Evolutionary conservation across 805 yeast genomes (phyloP).

Genomic region (Metschnikowia peoriensis): DNA sequence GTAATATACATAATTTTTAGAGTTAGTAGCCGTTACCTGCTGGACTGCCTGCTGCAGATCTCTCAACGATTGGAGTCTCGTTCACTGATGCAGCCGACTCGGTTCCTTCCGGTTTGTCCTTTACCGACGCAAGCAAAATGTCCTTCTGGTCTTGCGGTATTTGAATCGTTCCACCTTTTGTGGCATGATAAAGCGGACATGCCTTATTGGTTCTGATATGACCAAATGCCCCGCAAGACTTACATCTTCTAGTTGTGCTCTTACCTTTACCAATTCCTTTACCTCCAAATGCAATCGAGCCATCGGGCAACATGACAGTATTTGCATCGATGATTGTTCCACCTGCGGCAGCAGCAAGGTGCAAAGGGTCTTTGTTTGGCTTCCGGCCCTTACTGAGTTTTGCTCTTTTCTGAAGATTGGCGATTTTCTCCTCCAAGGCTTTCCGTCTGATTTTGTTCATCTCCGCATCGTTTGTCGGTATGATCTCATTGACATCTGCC

Average conservation of each 20-base stretch:
- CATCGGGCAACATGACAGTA: slow-evolving; percentile 44
- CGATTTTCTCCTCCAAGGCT: slow-evolving; percentile 77
- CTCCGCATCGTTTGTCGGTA: slow-evolving; percentile 80
- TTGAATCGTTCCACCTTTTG: slow-evolving; percentile 29
- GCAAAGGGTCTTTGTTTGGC: slow-evolving; percentile 32
- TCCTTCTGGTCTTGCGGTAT: slow-evolving; percentile 21
- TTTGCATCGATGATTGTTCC: slow-evolving; percentile 43
- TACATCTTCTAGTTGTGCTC: slow-evolving; percentile 78
- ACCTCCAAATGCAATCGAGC: slow-evolving; percentile 50
- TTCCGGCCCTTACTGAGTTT: slow-evolving; percentile 46
- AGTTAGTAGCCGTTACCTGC: background rate
- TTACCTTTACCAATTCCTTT: slow-evolving; percentile 73
- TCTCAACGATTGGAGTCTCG: slow-evolving; percentile 5
- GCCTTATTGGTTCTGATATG: slow-evolving; percentile 90
- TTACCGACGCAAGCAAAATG: slow-evolving; percentile 17
- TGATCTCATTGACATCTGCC: slow-evolving; percentile 68
- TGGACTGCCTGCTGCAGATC: slow-evolving; percentile 9
- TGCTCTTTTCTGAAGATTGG: slow-evolving; percentile 74
- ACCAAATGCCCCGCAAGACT: slow-evolving; percentile 93
- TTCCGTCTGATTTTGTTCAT: slow-evolving; percentile 74
- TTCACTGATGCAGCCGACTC: slow-evolving; percentile 5
- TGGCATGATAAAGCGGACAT: slow-evolving; percentile 74
- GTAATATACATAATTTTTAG: background rate
- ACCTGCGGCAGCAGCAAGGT: slow-evolving; percentile 43
- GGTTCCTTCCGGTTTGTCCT: slow-evolving; percentile 11